Evolutionary conservation across 805 yeast species (phyloP).

Genomic region (Starmerella floricola): DNA sequence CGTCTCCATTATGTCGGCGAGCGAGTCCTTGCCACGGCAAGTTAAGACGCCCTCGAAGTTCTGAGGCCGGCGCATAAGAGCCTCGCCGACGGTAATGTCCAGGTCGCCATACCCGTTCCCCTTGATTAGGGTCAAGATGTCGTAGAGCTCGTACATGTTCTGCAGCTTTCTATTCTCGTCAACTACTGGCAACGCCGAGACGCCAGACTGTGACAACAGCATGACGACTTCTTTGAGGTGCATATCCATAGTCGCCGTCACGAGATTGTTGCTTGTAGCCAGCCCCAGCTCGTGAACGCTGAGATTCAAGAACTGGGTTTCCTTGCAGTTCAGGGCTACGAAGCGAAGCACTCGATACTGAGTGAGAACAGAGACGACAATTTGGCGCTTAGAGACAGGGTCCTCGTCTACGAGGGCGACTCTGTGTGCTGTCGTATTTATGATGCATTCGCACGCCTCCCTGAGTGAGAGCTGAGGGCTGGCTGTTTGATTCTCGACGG

Average conservation of each 20-base stretch:
- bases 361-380: conserved; percentile 87
- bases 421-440: conserved; percentile 77
- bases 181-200: conserved; percentile 85
- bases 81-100: conserved; percentile 88
- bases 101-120: conserved; percentile 82
- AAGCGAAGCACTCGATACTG: conserved; percentile 93
- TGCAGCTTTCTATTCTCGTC: conserved; percentile 59
- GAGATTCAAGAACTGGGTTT: conserved; percentile 67
- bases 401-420: conserved; percentile 91
- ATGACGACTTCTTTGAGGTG: conserved; percentile 92
- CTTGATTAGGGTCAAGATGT: conserved; percentile 79
- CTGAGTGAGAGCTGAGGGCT: conserved; percentile 83
- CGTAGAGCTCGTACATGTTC: conserved; percentile 93
- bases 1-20: conserved; percentile 84
- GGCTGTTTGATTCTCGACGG: conserved; percentile 72
- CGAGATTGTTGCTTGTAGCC: conserved; percentile 39
- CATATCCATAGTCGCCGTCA: conserved; percentile 76
- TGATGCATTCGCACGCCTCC: conserved; percentile 89
- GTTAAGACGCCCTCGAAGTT: conserved; percentile 98
- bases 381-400: conserved; percentile 82
- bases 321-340: conserved; percentile 91
- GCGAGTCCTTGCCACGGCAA: conserved; percentile 74
- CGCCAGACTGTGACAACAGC: conserved; percentile 61
- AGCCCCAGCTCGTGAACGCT: conserved; percentile 63
- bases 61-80: conserved; percentile 81